Percentiles rank a stretch among this genome's conserved stretches.
phyloP scores from a whole-genome alignment of 129 eudicot species.

The Smallanthus sonchifolius region DNA sequence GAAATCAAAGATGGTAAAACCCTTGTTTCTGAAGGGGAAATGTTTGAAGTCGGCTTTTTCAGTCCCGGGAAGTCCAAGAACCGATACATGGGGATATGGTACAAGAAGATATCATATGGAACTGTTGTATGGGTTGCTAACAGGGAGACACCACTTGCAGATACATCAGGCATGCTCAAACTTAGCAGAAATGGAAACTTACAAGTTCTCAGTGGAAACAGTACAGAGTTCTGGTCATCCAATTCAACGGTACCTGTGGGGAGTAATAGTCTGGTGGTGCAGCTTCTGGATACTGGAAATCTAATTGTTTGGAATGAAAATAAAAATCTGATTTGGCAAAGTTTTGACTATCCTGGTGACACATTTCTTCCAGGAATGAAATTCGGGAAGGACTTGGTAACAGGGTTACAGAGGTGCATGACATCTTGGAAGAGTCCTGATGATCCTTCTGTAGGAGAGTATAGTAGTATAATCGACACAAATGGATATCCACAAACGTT shows the following conservation, averaged over 20 bases:
- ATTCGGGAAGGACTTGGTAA: constrained; percentile 25
- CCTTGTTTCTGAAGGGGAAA: no score
- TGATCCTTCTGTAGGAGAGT: constrained; percentile 33
- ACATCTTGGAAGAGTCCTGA: constrained; percentile 35
- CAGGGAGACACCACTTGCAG: constrained; percentile 14
- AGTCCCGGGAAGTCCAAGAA: constrained; percentile 14
- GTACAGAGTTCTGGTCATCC: constrained; percentile 26
- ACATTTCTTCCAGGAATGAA: constrained; percentile 21
- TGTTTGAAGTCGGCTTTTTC: constrained; percentile 29
- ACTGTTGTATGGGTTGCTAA: constrained; percentile 32
- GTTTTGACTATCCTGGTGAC: constrained; percentile 31
- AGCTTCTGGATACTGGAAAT: constrained; percentile 24
- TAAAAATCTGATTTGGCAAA: constrained; percentile 20
- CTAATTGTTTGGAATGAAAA: constrained; percentile 1
- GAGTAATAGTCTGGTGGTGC: constrained; percentile 2
- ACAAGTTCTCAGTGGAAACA: neutral
- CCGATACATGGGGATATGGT: constrained; percentile 27
- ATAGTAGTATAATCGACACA: neutral
- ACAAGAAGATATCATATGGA: constrained; percentile 4
- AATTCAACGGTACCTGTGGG: neutral
- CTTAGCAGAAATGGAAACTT: constrained; percentile 8
- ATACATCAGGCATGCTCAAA: constrained; percentile 13
- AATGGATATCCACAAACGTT: constrained; percentile 31
- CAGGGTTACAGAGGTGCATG: constrained; percentile 5
- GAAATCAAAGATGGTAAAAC: no score